Percentiles rank a stretch among this genome's conserved stretches.
phyloP scores from a whole-genome alignment of 2,329 filamentous ascomycete genomes.

The Talaromyces sp. region DNA sequence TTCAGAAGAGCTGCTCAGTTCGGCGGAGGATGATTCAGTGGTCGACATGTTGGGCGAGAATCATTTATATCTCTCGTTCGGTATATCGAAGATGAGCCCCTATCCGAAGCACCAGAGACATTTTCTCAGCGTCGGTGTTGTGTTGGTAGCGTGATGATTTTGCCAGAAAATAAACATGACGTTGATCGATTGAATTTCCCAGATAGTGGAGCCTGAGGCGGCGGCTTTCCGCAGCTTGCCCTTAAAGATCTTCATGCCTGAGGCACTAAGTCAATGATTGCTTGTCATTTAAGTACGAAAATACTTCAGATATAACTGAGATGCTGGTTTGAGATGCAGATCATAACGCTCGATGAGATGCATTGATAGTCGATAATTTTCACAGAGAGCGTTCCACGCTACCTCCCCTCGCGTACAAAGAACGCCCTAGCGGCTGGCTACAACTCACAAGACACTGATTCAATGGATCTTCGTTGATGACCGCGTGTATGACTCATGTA shows the following conservation, averaged over 20 bases:
- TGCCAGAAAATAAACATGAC: background rate
- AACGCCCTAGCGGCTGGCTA: background rate
- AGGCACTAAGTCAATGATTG: background rate
- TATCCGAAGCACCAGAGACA: background rate
- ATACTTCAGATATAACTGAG: background rate
- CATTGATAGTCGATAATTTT: background rate
- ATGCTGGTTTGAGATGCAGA: background rate
- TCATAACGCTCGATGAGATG: background rate
- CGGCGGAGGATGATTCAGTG: background rate
- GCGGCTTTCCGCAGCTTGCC: background rate
- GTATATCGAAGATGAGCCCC: background rate
- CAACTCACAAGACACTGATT: background rate
- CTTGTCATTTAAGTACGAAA: background rate
- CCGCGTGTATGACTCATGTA: background rate
- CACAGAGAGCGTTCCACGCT: background rate
- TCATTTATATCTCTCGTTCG: background rate
- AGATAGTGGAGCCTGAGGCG: background rate
- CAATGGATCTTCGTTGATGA: background rate
- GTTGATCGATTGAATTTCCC: background rate
- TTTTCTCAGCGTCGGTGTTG: background rate
- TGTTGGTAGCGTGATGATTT: background rate
- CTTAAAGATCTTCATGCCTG: background rate
- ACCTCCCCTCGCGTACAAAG: background rate
- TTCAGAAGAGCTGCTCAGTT: background rate
- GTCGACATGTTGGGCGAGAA: conserved; percentile 5